Evolutionary conservation across 768 basidiomycete genomes (phyloP).

Genomic region (Lactifluus piperatus): DNA sequence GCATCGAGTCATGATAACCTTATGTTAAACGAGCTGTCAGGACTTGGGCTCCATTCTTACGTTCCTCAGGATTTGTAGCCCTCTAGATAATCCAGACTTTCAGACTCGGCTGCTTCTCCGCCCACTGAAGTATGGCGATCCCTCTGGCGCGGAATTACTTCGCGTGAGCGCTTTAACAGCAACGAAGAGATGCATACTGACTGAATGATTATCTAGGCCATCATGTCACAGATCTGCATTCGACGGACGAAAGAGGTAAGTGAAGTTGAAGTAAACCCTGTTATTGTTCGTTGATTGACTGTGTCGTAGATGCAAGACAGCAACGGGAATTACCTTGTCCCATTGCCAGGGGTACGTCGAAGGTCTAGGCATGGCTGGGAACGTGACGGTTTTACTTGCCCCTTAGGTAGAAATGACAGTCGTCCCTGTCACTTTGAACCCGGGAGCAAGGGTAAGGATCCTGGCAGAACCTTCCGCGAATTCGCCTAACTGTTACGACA

Average conservation of each 20-base stretch:
- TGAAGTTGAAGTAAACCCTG: constrained; percentile 6
- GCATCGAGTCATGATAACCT: not conserved
- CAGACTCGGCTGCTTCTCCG: constrained; percentile 74
- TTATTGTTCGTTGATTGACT: not conserved
- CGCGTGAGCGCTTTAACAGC: constrained; percentile 35
- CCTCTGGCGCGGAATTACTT: constrained; percentile 60
- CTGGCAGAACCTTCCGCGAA: not conserved
- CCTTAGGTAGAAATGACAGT: constrained; percentile 67
- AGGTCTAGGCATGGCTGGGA: constrained; percentile 32
- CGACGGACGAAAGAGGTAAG: constrained; percentile 74
- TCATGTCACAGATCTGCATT: constrained; percentile 73
- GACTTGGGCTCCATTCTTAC: constrained; percentile 82
- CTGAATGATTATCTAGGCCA: constrained; percentile 35
- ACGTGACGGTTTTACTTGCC: constrained; percentile 11
- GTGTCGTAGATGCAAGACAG: constrained; percentile 71
- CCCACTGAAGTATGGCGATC: constrained; percentile 62
- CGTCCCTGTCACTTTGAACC: constrained; percentile 56
- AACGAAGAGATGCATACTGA: not conserved
- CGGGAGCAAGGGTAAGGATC: constrained; percentile 49
- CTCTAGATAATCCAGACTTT: constrained; percentile 75
- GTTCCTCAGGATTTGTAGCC: constrained; percentile 79
- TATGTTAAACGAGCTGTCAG: constrained; percentile 29
- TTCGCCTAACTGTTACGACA: constrained; percentile 21
- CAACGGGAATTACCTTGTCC: constrained; percentile 61
- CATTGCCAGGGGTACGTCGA: constrained; percentile 41